A percentile compares a stretch with the other conserved stretches of the same genome.
phyloP scores from a whole-genome alignment of 2,329 filamentous ascomycete genomes.

The Ceratocystis huliohia region DNA sequence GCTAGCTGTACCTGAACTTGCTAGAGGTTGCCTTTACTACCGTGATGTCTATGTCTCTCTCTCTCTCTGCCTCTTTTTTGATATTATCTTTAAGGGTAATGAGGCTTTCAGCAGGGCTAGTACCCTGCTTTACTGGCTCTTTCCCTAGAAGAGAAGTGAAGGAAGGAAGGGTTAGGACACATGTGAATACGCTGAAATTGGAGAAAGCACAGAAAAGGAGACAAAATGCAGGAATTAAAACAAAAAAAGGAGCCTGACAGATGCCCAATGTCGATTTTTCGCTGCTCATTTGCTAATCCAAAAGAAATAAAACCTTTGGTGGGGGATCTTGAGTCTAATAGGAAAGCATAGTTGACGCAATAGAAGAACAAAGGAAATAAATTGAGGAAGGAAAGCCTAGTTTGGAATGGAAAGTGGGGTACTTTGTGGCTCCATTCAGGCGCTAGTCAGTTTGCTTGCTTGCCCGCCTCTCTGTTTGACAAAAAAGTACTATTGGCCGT shows the following conservation, averaged over 20 bases:
- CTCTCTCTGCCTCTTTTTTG: neutral
- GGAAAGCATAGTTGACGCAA: neutral
- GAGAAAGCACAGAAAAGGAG: neutral
- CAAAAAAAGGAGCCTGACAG: neutral
- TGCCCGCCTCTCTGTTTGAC: neutral
- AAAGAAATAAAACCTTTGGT: neutral
- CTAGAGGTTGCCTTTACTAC: neutral
- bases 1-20: neutral
- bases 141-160: neutral
- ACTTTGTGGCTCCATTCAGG: slow-evolving; percentile 2
- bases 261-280: neutral
- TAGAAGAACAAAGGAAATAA: slow-evolving; percentile 8
- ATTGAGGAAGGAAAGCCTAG: neutral
- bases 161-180: too few species aligned
- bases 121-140: neutral
- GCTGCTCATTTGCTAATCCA: neutral
- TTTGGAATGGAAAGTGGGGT: neutral
- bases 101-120: neutral
- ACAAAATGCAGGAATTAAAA: neutral
- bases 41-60: neutral
- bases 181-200: neutral
- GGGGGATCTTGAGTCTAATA: neutral
- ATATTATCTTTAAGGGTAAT: neutral
- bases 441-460: neutral
- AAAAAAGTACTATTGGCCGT: neutral